Evolutionary conservation across 768 basidiomycete genomes (phyloP).

Genomic region (Mycena filopes): DNA sequence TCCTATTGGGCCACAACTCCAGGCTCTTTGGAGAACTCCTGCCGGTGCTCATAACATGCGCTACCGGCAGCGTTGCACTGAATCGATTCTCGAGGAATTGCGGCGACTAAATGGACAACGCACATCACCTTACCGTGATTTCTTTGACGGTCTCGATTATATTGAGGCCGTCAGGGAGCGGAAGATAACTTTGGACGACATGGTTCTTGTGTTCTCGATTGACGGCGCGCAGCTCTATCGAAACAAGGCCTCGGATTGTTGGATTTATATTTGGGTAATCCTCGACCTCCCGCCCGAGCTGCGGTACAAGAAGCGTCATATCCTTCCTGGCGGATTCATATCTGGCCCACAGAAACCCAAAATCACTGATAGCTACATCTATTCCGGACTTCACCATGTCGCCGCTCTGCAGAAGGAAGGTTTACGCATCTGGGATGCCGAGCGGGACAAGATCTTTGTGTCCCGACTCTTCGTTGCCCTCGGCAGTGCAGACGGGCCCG

Average conservation of each 20-base stretch:
- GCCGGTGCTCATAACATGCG: constrained; percentile 38
- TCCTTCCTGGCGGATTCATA: constrained; percentile 37
- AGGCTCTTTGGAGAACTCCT: constrained; percentile 44
- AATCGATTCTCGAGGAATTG: constrained; percentile 28
- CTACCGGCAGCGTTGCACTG: constrained; percentile 39
- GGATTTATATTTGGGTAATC: constrained; percentile 52
- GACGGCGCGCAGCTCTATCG: constrained; percentile 54
- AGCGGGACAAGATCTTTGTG: constrained; percentile 25
- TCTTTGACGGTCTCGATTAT: constrained; percentile 42
- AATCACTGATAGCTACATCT: constrained; percentile 37
- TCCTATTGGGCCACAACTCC: constrained; percentile 54
- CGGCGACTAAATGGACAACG: not conserved
- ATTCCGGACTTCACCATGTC: constrained; percentile 37
- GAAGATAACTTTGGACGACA: constrained; percentile 40
- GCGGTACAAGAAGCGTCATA: constrained; percentile 42
- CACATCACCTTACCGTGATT: constrained; percentile 32
- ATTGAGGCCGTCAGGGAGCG: constrained; percentile 31
- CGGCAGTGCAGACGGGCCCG: constrained; percentile 39
- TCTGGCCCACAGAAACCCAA: constrained; percentile 41
- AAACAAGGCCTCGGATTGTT: constrained; percentile 52
- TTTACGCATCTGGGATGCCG: constrained; percentile 44
- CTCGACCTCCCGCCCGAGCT: constrained; percentile 39
- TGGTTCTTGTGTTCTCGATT: constrained; percentile 44
- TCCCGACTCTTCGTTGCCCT: constrained; percentile 27
- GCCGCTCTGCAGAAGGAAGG: constrained; percentile 35